Base-by-base conservation (phyloP, 805 yeast species). In the Sugiyamaella boreocaroliniensis region DNA sequence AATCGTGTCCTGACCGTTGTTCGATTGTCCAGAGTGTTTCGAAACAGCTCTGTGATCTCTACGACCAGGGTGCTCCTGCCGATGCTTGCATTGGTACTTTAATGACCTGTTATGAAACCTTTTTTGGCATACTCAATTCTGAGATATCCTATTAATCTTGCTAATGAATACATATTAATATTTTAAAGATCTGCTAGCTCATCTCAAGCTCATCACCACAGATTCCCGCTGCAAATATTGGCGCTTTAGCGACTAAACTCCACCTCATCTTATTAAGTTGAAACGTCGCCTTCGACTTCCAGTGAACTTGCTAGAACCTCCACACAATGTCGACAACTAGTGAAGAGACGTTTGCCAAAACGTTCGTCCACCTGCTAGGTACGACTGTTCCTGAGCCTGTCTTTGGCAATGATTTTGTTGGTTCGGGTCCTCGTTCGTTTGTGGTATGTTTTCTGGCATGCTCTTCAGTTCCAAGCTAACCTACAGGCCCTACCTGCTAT, bases 301-400 rank as follows among this genome's bases (percentile, higher is more conserved):
- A 2, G 8, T 42, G 22, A 42, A 18, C 44, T 11, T 42, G n/a
- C 22, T 32, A 32, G 37, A 32, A 32, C n/a, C 48, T 19, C 19
- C 10, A 37, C 32, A 37, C 44, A 18, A 44, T 41, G 48, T 37
- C 54, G 40, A 45, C 41, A n/a, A 45, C 45, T 12, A 43, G 40
- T 5, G 61, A 58, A 40, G 32, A 43, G 18, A 45, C 55, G 37
- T 58, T 57, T 47, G 55, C 50, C 15, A 50, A 49, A 40, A 54
- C 60, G 22, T 57, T 47, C 37, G 34, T 57, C 7, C 49, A 50
- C 14, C 55, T 58, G 11, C 47, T 57, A 14, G 41, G 49, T 19
- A 47, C 53, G 11, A 45, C 37, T 40, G 49, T 42, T 11, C 45
- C 56, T 1, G 44, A 40, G 18, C 40, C 40, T 16, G 53, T 50